Percentiles rank a stretch among this genome's conserved stretches.
These are phyloP conservation scores for Blastomyces gilchristii DNA, from an alignment of 2,329 filamentous ascomycete genomes.

Conservation along the genomic window DNA sequence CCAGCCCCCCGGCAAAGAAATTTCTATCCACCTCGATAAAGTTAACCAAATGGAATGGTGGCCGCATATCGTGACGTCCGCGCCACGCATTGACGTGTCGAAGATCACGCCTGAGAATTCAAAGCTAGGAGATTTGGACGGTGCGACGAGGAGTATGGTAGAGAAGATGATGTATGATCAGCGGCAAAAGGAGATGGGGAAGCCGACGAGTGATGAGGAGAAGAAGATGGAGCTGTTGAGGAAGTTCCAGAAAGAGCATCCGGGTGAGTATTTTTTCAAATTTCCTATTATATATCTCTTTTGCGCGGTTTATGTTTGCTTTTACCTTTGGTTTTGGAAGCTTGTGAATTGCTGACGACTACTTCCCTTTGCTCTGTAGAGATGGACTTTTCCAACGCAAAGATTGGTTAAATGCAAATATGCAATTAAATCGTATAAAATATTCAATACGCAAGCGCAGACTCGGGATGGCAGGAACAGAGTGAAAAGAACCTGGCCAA, in stretches of 20 bases:
- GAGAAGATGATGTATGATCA: conserved; percentile 99
- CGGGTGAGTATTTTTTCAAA: conserved; percentile 27
- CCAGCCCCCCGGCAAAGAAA: conserved; percentile 51
- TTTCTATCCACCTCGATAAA: conserved; percentile 89
- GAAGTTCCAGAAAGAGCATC: conserved; percentile 78
- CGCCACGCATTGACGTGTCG: conserved; percentile 85
- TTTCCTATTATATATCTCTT: conserved; percentile 6
- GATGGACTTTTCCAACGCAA: conserved; percentile 58
- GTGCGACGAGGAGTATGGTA: conserved; percentile 90
- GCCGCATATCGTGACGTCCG: conserved; percentile 76
- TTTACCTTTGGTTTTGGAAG: neutral
- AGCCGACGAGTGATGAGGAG: conserved; percentile 86
- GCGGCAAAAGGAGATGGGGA: conserved; percentile 85
- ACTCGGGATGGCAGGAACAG: neutral
- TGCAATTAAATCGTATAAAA: neutral
- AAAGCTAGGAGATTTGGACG: conserved; percentile 84
- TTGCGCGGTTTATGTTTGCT: neutral
- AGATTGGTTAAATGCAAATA: conserved; percentile 36
- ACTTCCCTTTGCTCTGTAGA: conserved; percentile 29
- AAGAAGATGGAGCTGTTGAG: conserved; percentile 87
- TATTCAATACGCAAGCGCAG: neutral
- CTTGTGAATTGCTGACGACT: conserved; percentile 11
- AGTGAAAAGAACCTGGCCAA: neutral
- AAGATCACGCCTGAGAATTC: conserved; percentile 92
- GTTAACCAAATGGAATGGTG: conserved; percentile 98